Base-by-base conservation (phyloP, 306 rosid species). In the Acacia confusa region DNA sequence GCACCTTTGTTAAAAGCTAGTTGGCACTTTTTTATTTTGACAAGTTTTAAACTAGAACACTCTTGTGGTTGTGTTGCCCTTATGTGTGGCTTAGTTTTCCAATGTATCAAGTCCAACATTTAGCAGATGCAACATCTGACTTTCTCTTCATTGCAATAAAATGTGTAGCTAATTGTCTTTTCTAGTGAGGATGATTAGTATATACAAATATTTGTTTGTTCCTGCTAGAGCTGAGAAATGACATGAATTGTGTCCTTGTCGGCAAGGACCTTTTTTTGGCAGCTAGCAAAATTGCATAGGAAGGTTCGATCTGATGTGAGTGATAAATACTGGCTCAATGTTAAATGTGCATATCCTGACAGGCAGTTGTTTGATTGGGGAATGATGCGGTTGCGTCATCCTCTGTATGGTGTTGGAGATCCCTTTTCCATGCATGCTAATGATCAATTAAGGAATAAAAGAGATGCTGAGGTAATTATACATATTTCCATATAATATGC, bases 331-430 rank as follows among this genome's bases (percentile, higher is more conserved):
- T 92, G 89, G 92, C 95, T 96, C 78, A 94, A 84, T 53, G 71
- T 83, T 76, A 85, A 82, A 79, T 96, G 99, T 83, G 90, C 91
- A 53, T 83, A 89, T 85, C 99, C 99, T 24, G 99, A 94, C 86
- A 90, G 86, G 85, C 91, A 87, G 61, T 86, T 96, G 88, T 96
- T 91, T 87, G 99, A 96, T 76, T 96, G 98, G 98, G 95, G 99
- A 70, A 89, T 87, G 94, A 96, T 92, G 97, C 88, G 99, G 67
- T 77, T 93, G 89, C 94, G 71, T 10, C 97, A 88, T 80, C 98
- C 94, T n/a, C 84, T 88, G 9, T 96, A 94, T 87, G 98, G 99
- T 69, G 95, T 94, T 85, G 99, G 98, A 82, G 97, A 96, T 96
- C 94, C 97, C 75, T 96, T 96, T 92, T 82, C 97, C 78, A 82